Evolutionary conservation across 768 basidiomycete species (phyloP).

Genomic region (Termitomyces eurrhizus): DNA sequence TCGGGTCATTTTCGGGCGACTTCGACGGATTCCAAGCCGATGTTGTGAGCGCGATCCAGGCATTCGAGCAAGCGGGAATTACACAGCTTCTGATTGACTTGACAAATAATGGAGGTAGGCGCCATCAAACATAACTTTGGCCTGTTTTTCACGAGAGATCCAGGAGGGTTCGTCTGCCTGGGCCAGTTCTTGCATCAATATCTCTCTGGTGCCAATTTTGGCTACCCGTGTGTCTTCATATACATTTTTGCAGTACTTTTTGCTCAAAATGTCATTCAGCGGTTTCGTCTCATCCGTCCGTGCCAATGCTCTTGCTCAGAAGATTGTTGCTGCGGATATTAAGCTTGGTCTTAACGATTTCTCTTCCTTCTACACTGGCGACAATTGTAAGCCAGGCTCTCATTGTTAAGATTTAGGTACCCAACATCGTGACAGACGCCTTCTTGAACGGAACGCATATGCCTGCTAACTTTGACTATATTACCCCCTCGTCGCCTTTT

Average conservation of each 20-base stretch:
- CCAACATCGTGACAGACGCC: constrained; percentile 28
- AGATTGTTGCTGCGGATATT: constrained; percentile 53
- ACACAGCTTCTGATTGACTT: constrained; percentile 53
- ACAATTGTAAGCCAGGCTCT: constrained; percentile 41
- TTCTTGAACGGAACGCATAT: constrained; percentile 43
- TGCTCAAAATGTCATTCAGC: constrained; percentile 22
- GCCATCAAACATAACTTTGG: not conserved
- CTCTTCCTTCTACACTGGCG: constrained; percentile 42
- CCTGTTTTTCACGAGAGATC: not conserved
- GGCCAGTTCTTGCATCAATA: constrained; percentile 58
- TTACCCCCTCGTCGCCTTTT: constrained; percentile 36
- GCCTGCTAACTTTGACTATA: constrained; percentile 38
- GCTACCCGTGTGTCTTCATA: constrained; percentile 41
- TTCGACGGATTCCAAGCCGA: constrained; percentile 51
- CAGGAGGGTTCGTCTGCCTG: constrained; percentile 61
- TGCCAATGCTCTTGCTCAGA: constrained; percentile 54
- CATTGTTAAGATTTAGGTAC: not conserved
- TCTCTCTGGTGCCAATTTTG: constrained; percentile 46
- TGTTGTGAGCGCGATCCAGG: constrained; percentile 36
- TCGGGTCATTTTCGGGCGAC: constrained; percentile 54
- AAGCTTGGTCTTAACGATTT: constrained; percentile 32
- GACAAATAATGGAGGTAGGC: constrained; percentile 58
- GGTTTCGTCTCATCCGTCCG: constrained; percentile 55
- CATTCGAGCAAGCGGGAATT: constrained; percentile 46
- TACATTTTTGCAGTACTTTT: not conserved